Evolutionary conservation across 2,329 filamentous ascomycete genomes (phyloP).

Genomic region (Elsinoe necatrix): DNA sequence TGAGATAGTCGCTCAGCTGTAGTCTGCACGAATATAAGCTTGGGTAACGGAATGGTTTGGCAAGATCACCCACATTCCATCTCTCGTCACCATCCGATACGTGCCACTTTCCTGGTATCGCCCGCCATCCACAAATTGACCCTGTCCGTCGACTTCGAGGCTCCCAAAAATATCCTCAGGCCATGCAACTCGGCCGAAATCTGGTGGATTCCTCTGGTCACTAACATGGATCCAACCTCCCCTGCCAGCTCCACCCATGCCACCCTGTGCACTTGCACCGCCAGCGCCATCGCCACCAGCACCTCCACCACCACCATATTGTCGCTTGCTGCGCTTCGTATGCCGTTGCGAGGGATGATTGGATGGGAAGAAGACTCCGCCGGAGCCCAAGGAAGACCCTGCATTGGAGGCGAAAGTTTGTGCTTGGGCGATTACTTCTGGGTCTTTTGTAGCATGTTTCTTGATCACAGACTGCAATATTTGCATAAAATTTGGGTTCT

Average conservation of each 20-base stretch:
- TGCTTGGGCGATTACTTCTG: conserved; percentile 50
- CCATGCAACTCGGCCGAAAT: conserved; percentile 56
- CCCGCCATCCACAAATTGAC: conserved; percentile 48
- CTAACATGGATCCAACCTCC: conserved; percentile 58
- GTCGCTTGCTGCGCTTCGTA: conserved; percentile 18
- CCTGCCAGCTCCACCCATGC: conserved; percentile 48
- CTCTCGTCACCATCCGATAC: conserved; percentile 52
- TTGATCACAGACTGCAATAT: conserved; percentile 50
- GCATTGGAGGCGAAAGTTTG: conserved; percentile 52
- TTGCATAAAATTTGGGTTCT: conserved; percentile 49
- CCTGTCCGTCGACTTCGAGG: conserved; percentile 51
- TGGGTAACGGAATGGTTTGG: not conserved
- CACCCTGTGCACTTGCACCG: conserved; percentile 52
- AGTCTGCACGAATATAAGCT: conserved; percentile 19
- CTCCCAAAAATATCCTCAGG: conserved; percentile 60
- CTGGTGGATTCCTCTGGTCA: conserved; percentile 51
- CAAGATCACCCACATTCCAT: conserved; percentile 45
- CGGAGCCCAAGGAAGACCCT: conserved; percentile 46
- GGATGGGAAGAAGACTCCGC: conserved; percentile 40
- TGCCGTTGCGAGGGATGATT: conserved; percentile 24
- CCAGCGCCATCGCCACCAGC: conserved; percentile 42
- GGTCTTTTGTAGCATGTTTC: conserved; percentile 47
- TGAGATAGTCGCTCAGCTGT: conserved; percentile 28
- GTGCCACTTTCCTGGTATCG: conserved; percentile 54
- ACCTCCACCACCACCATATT: conserved; percentile 32